Conservation (phyloP, 768 basidiomycete genomes). For the Phanerochaete carnosa region DNA sequence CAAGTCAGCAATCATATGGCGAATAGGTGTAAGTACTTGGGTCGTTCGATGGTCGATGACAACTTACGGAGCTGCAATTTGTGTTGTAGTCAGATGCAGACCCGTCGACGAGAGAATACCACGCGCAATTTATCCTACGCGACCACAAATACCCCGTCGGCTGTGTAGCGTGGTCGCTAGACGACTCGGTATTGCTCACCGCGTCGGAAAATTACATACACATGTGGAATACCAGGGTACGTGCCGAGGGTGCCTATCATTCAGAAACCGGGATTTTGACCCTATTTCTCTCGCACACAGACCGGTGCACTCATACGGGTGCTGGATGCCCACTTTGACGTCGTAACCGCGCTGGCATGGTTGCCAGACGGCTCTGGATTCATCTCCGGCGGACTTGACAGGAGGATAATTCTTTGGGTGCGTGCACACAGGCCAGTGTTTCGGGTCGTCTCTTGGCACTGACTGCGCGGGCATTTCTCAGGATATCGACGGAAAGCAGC, state of each 20-base stretch:
- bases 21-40: conserved; percentile 57
- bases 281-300: conserved; percentile 35
- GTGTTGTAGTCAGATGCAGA: conserved; percentile 40
- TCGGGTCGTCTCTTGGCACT: conserved; percentile 2
- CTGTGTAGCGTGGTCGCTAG: conserved; percentile 89
- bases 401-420: conserved; percentile 83
- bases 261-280: conserved; percentile 1
- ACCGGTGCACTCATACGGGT: conserved; percentile 69
- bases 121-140: conserved; percentile 53
- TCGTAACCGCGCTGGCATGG: conserved; percentile 86
- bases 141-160: conserved; percentile 81
- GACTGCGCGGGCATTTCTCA: conserved; percentile 30
- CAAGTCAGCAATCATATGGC: conserved; percentile 87
- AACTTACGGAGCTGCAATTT: conserved; percentile 1
- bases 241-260: conserved; percentile 10
- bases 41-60: neutral
- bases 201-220: conserved; percentile 79
- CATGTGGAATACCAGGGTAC: conserved; percentile 88
- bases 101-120: conserved; percentile 56
- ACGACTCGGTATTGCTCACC: conserved; percentile 81
- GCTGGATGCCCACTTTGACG: conserved; percentile 72
- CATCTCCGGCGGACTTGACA: conserved; percentile 85
- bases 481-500: conserved; percentile 72
- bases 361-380: conserved; percentile 87
- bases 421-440: conserved; percentile 18